Conservation (phyloP, 1,284 basidiomycete genomes). For the Fomitopsis betulina region DNA sequence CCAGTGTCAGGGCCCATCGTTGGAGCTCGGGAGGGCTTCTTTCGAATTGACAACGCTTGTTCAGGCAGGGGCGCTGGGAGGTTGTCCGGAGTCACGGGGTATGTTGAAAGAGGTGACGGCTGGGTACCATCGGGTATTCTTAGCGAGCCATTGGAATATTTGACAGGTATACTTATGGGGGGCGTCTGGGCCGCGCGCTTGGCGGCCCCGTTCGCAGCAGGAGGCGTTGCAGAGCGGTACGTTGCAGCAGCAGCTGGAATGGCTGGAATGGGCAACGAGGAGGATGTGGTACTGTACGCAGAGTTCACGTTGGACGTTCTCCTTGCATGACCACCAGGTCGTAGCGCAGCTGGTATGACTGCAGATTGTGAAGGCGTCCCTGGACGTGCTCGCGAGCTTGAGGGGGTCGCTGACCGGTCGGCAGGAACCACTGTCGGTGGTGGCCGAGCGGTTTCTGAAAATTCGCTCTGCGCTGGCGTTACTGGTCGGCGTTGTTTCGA, state of each 20-base stretch:
- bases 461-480: conserved; percentile 20
- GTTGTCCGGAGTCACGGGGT: conserved; percentile 15
- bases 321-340: conserved; percentile 30
- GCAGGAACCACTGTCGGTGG: conserved; percentile 6
- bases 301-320: conserved; percentile 33
- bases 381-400: conserved; percentile 6
- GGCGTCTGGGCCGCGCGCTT: conserved; percentile 9
- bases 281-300: conserved; percentile 17
- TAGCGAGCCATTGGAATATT: conserved; percentile 14
- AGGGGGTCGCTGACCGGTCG: conserved; percentile 17
- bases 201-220: conserved; percentile 7
- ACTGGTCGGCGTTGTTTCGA: conserved; percentile 22
- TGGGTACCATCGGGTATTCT: conserved; percentile 24
- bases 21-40: conserved; percentile 17
- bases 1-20: conserved; percentile 16
- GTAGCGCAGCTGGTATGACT: conserved; percentile 27
- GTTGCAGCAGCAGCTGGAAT: conserved; percentile 25
- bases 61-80: conserved; percentile 8
- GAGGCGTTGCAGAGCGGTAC: conserved; percentile 18
- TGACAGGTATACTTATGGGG: conserved; percentile 6
- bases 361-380: conserved; percentile 18
- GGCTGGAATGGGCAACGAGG: conserved; percentile 17
- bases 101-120: conserved; percentile 23
- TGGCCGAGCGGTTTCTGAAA: conserved; percentile 19
- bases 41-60: conserved; percentile 10